Conservation (phyloP, 257 asterid genomes). For the Nicotiana attenuata region DNA sequence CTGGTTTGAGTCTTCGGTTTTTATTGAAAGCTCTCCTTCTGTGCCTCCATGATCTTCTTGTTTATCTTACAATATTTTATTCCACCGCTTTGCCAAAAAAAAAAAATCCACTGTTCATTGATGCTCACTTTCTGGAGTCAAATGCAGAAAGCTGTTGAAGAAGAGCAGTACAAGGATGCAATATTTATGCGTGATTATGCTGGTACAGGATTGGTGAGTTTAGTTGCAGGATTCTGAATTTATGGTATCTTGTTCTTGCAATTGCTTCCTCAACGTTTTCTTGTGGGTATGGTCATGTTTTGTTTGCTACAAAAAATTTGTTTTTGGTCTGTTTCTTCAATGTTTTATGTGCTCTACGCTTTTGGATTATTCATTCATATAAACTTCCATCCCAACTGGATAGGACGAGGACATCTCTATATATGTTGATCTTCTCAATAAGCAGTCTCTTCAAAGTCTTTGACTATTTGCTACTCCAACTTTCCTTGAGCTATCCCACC, state of each 20-base stretch:
- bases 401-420: background rate
- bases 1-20: background rate
- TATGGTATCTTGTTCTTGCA: background rate
- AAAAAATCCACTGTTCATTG: background rate
- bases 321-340: background rate
- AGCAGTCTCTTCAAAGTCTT: background rate
- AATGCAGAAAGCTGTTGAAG: conserved; percentile 73
- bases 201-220: conserved; percentile 89
- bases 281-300: background rate
- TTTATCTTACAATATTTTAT: background rate
- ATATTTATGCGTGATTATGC: conserved; percentile 80
- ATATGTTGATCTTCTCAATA: background rate
- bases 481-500: background rate
- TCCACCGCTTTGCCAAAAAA: no score
- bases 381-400: background rate
- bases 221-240: background rate
- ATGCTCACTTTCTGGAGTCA: conserved; percentile 14
- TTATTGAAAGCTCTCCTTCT: background rate
- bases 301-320: background rate
- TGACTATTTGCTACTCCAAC: background rate
- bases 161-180: conserved; percentile 82
- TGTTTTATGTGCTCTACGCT: background rate
- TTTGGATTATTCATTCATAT: background rate
- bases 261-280: background rate
- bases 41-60: background rate